A percentile compares a stretch with the other conserved stretches of the same genome.
Evolutionary conservation across 257 asterid genomes (phyloP).

Genomic region (Eucommia ulmoides): DNA sequence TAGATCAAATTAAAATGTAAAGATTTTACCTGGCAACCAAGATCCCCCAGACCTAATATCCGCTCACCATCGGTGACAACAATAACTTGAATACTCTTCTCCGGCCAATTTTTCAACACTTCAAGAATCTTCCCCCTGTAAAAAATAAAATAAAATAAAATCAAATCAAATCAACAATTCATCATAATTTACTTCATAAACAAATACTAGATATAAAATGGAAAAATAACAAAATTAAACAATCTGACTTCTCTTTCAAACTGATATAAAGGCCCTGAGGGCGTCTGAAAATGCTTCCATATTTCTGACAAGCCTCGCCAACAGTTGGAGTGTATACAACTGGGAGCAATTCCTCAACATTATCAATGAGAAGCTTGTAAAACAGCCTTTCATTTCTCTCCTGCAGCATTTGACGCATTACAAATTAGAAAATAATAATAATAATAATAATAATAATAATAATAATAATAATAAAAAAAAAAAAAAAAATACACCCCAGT

Average conservation of each 20-base stretch:
- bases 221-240: not conserved
- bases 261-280: slow-evolving; percentile 95
- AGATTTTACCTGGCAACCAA: slow-evolving; percentile 87
- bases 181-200: no score
- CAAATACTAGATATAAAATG: no score
- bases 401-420: slow-evolving; percentile 20
- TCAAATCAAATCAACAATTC: no score
- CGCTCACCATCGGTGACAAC: slow-evolving; percentile 98
- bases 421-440: slow-evolving; percentile 10
- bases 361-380: slow-evolving; percentile 78
- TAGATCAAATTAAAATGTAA: not conserved
- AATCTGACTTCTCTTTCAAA: slow-evolving; percentile 64
- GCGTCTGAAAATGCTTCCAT: slow-evolving; percentile 81
- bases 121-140: slow-evolving; percentile 78
- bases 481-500: no score
- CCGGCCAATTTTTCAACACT: slow-evolving; percentile 93
- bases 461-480: no score
- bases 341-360: slow-evolving; percentile 91
- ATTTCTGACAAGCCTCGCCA: slow-evolving; percentile 97
- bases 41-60: slow-evolving; percentile 95
- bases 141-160: no score
- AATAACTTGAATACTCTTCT: slow-evolving; percentile 75
- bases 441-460: no score
- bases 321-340: slow-evolving; percentile 84
- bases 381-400: slow-evolving; percentile 87